Conservation (phyloP, 2,329 filamentous ascomycete genomes). For the Waltergamsia citrina region DNA sequence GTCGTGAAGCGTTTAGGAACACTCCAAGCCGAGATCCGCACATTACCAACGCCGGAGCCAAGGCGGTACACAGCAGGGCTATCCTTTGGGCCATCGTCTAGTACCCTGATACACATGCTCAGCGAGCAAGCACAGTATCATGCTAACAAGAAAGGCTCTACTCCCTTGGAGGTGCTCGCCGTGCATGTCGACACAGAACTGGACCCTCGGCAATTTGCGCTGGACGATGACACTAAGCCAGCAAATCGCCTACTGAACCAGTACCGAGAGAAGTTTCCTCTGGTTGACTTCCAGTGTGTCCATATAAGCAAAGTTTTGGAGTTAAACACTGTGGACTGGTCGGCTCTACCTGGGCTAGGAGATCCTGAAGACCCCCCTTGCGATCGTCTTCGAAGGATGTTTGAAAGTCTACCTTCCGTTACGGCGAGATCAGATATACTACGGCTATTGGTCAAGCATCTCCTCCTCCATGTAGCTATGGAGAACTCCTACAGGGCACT, state of each 20-base stretch:
- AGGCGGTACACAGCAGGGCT: constrained; percentile 62
- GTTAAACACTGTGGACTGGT: constrained; percentile 43
- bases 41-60: constrained; percentile 19
- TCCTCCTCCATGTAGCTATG: constrained; percentile 59
- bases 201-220: constrained; percentile 5
- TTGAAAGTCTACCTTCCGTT: constrained; percentile 57
- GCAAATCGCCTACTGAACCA: constrained; percentile 37
- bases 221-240: constrained; percentile 11
- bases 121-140: constrained; percentile 55
- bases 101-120: constrained; percentile 67
- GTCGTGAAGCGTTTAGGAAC: constrained; percentile 60
- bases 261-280: constrained; percentile 54
- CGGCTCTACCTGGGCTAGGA: constrained; percentile 24
- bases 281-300: constrained; percentile 52
- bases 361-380: constrained; percentile 4
- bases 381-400: constrained; percentile 38
- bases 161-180: constrained; percentile 58
- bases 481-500: constrained; percentile 55
- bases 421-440: constrained; percentile 70
- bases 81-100: constrained; percentile 75
- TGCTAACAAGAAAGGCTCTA: constrained; percentile 50
- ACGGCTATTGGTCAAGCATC: constrained; percentile 58
- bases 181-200: constrained; percentile 42
- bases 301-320: constrained; percentile 55
- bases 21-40: constrained; percentile 37